phyloP scores from a whole-genome alignment of 495 filamentous ascomycete species.

The Recurvomyces mirabilis region DNA sequence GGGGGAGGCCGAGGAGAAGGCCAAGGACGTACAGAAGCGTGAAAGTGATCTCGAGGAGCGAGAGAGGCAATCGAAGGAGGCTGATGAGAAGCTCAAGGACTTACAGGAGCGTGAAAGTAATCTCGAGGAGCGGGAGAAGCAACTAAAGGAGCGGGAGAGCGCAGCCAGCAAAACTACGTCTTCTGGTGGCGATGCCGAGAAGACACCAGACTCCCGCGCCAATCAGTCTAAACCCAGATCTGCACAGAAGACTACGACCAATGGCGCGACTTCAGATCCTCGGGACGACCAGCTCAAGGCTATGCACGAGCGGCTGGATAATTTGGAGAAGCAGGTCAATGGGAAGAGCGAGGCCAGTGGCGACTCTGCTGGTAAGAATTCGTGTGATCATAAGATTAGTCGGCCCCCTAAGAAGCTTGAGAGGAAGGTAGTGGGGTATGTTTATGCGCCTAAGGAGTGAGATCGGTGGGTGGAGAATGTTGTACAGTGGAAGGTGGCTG shows the following conservation, averaged over 20 bases:
- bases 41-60: background rate
- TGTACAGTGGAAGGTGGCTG: no score
- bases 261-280: no score
- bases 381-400: background rate
- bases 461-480: no score
- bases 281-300: no score
- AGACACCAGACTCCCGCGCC: background rate
- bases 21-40: background rate
- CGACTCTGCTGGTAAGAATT: background rate
- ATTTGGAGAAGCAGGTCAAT: background rate
- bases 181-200: background rate
- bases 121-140: background rate
- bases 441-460: no score
- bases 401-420: background rate
- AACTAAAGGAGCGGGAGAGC: background rate
- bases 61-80: background rate
- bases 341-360: background rate
- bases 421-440: background rate
- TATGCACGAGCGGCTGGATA: no score
- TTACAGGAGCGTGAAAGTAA: background rate
- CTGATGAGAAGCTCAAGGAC: background rate
- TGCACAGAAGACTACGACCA: no score
- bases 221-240: background rate
- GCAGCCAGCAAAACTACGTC: background rate
- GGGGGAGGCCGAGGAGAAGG: background rate